phyloP scores from a whole-genome alignment of 495 filamentous ascomycete genomes.

The Neurospora sp. region DNA sequence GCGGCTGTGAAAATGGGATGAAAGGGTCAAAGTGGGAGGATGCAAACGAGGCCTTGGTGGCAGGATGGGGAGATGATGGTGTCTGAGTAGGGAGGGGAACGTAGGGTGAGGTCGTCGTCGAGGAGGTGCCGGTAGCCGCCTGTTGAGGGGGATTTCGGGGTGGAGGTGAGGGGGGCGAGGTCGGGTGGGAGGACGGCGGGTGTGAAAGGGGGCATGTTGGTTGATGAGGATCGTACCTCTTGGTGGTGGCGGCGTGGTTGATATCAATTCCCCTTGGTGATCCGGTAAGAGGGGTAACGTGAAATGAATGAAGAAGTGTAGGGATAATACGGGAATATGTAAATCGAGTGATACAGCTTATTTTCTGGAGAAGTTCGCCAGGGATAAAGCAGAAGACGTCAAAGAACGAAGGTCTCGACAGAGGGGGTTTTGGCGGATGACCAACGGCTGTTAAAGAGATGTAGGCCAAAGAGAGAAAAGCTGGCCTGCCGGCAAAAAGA shows the following conservation, averaged over 20 bases:
- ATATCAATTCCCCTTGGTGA: no score
- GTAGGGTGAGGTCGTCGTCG: not conserved
- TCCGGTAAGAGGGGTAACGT: not conserved
- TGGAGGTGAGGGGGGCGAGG: not conserved
- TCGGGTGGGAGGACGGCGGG: not conserved
- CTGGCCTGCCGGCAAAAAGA: no score
- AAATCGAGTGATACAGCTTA: not conserved
- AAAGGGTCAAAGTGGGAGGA: not conserved
- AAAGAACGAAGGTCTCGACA: no score
- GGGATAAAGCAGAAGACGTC: no score
- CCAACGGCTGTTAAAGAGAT: no score
- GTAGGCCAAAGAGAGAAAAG: no score
- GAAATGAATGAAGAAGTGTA: not conserved
- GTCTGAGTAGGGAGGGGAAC: not conserved
- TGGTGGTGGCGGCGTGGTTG: no score
- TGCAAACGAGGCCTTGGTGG: not conserved
- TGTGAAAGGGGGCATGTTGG: not conserved
- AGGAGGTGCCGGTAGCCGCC: not conserved
- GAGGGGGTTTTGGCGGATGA: no score
- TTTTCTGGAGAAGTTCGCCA: no score
- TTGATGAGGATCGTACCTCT: not conserved
- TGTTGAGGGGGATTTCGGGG: not conserved
- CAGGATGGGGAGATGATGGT: not conserved
- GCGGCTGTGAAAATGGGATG: not conserved
- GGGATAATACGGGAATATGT: not conserved